These are phyloP conservation scores for Testicularia cyperi DNA, from an alignment of 1,284 basidiomycete genomes.

Conservation along the genomic window DNA sequence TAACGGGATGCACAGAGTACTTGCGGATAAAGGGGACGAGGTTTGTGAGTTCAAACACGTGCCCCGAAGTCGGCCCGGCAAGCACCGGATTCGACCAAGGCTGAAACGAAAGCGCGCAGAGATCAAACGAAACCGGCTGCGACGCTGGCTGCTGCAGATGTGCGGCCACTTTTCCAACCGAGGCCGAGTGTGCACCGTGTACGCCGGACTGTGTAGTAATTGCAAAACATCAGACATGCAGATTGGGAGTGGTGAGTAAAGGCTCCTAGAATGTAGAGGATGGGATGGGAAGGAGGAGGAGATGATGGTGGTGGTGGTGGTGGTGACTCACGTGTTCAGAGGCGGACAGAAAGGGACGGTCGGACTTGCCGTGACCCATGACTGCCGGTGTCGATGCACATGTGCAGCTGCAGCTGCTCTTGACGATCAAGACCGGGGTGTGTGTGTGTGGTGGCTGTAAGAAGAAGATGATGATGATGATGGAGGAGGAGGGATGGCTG, in stretches of 20 bases:
- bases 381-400: too few species aligned
- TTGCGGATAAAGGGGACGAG: conserved; percentile 84
- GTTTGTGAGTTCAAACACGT: conserved; percentile 64
- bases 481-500: too few species aligned
- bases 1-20: conserved; percentile 76
- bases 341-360: conserved; percentile 48
- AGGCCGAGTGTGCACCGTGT: conserved; percentile 45
- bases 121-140: conserved; percentile 76
- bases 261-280: too few species aligned
- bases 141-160: conserved; percentile 63
- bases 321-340: conserved; percentile 35
- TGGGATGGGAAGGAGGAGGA: neutral
- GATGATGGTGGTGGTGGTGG: neutral
- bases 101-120: conserved; percentile 87
- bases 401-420: too few species aligned
- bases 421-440: too few species aligned
- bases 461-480: too few species aligned
- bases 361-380: conserved; percentile 55
- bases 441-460: too few species aligned
- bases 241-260: too few species aligned
- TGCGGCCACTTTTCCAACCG: conserved; percentile 47
- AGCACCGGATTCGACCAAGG: conserved; percentile 87
- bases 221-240: too few species aligned
- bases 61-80: conserved; percentile 69
- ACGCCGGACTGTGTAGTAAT: conserved; percentile 28